Conservation (phyloP, 176 grass and related monocot genomes). For the Zoysia pacifica region DNA sequence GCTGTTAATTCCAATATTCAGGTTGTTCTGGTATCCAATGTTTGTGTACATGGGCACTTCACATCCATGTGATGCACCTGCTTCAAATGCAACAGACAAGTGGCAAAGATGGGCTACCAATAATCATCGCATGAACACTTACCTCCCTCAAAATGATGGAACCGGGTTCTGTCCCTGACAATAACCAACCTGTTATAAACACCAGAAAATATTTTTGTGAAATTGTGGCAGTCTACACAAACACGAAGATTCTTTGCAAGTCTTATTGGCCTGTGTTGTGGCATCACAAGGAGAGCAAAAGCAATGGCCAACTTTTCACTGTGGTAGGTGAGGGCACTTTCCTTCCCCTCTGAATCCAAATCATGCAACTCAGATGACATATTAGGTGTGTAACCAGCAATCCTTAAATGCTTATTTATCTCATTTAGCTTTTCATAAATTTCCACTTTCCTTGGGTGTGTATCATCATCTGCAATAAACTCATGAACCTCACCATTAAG, state of each 20-base stretch:
- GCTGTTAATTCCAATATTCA: constrained; percentile 1
- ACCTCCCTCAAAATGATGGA: constrained; percentile 71
- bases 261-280: constrained; percentile 57
- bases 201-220: constrained; percentile 56
- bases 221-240: constrained; percentile 73
- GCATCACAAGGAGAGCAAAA: constrained; percentile 63
- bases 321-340: constrained; percentile 59
- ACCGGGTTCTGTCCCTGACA: constrained; percentile 68
- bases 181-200: constrained; percentile 63
- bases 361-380: constrained; percentile 66
- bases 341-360: constrained; percentile 66
- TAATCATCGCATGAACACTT: constrained; percentile 77
- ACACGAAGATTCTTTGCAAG: constrained; percentile 71
- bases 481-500: constrained; percentile 63
- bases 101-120: constrained; percentile 54
- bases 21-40: constrained; percentile 2
- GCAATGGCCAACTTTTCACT: constrained; percentile 76
- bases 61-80: not conserved
- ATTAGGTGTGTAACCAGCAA: constrained; percentile 65
- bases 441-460: constrained; percentile 57
- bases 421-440: constrained; percentile 66
- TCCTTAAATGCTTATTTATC: constrained; percentile 67
- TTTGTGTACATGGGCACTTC: not conserved
- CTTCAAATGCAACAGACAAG: not conserved
- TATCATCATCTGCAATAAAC: constrained; percentile 64